phyloP scores from a whole-genome alignment of 805 yeast genomes.

The Candida chauliodis region DNA sequence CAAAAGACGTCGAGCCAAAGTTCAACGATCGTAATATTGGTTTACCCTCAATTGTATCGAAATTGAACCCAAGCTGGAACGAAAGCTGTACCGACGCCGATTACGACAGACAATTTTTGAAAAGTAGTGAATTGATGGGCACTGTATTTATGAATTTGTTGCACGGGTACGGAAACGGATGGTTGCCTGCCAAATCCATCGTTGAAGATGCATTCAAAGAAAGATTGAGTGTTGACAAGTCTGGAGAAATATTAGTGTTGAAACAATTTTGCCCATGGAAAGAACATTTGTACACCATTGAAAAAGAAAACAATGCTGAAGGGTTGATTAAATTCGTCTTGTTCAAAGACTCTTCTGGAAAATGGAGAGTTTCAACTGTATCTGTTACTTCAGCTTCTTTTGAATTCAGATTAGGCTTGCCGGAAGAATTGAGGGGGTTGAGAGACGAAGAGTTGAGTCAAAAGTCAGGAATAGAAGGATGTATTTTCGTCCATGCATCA shows the following conservation, averaged over 20 bases:
- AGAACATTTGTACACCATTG: constrained; percentile 78
- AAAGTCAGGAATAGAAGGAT: constrained; percentile 76
- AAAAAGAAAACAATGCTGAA: constrained; percentile 52
- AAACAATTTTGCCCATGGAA: constrained; percentile 92
- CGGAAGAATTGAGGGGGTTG: constrained; percentile 92
- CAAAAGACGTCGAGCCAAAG: constrained; percentile 50
- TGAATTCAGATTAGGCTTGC: constrained; percentile 81
- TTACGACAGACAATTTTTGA: constrained; percentile 61
- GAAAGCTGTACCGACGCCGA: constrained; percentile 61
- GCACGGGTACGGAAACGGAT: constrained; percentile 70
- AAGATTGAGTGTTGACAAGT: constrained; percentile 58
- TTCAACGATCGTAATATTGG: constrained; percentile 74
- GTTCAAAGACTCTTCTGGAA: constrained; percentile 66
- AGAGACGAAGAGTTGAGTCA: constrained; percentile 80
- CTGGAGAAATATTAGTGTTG: constrained; percentile 73
- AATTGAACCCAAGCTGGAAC: constrained; percentile 85
- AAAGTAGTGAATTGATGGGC: constrained; percentile 84
- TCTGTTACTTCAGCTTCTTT: constrained; percentile 77
- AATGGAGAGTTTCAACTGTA: constrained; percentile 90
- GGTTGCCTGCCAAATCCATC: constrained; percentile 84
- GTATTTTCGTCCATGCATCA: constrained; percentile 91
- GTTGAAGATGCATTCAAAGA: constrained; percentile 66
- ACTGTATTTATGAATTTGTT: constrained; percentile 65
- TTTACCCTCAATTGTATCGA: constrained; percentile 72
- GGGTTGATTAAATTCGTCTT: constrained; percentile 71